phyloP scores from a whole-genome alignment of 371 early-diverging fungal species.

The Mucor racemosus region DNA sequence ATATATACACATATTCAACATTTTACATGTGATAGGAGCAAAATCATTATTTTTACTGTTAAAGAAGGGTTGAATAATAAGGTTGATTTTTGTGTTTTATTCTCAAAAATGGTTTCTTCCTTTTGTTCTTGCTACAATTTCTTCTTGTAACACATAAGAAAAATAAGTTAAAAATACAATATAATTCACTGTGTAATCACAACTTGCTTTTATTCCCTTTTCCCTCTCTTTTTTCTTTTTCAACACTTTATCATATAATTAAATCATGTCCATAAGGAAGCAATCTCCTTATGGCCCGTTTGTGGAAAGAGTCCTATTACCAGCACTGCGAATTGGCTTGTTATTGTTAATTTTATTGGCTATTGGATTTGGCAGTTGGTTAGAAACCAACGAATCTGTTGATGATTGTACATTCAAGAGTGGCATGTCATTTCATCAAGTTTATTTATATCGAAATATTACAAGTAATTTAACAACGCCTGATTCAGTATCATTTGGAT shows the following conservation, averaged over 20 bases:
- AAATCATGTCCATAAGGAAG: slow-evolving; percentile 27
- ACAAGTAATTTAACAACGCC: slow-evolving; percentile 35
- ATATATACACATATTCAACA: too few species aligned
- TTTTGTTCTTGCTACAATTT: neutral
- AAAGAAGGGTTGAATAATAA: slow-evolving; percentile 1
- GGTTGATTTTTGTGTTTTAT: neutral
- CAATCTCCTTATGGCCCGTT: slow-evolving; percentile 38
- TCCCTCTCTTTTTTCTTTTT: slow-evolving; percentile 7
- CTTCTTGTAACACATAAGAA: slow-evolving; percentile 14
- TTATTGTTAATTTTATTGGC: slow-evolving; percentile 31
- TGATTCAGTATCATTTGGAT: slow-evolving; percentile 42
- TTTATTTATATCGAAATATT: slow-evolving; percentile 35
- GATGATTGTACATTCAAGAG: slow-evolving; percentile 33
- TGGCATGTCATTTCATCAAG: slow-evolving; percentile 36
- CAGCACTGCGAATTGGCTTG: slow-evolving; percentile 28
- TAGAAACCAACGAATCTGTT: slow-evolving; percentile 37
- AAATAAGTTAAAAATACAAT: slow-evolving; percentile 15
- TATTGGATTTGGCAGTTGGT: slow-evolving; percentile 41
- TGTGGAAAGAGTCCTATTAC: slow-evolving; percentile 34
- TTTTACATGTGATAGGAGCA: neutral
- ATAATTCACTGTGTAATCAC: slow-evolving; percentile 5
- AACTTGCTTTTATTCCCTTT: slow-evolving; percentile 6
- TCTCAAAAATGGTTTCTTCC: neutral
- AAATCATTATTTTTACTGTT: slow-evolving; percentile 2
- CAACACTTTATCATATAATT: too few species aligned